Percentiles rank a stretch among this genome's conserved stretches.
These are phyloP conservation scores for Tetradesmus obliquus DNA, from an alignment of 139 green algal species.

Conservation along the genomic window DNA sequence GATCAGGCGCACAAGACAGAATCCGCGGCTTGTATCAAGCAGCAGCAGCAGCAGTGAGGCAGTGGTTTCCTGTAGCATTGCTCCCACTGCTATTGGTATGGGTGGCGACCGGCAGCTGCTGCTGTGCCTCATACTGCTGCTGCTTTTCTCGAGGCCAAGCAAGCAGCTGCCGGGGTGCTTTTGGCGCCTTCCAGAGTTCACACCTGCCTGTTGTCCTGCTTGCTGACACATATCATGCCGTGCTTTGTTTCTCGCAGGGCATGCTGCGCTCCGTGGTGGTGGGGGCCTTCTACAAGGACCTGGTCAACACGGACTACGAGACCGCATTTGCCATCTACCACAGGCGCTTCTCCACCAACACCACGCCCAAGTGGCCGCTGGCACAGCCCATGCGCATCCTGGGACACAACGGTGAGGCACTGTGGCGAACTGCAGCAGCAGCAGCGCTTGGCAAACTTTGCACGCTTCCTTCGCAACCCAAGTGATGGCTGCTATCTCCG, in stretches of 20 bases:
- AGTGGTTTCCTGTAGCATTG: no score
- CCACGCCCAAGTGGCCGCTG: constrained; percentile 97
- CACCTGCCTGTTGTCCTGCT: no score
- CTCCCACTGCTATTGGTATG: no score
- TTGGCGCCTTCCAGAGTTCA: no score
- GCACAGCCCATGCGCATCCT: constrained; percentile 99
- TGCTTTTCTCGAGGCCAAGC: no score
- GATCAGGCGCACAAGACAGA: no score
- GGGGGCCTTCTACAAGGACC: constrained; percentile 92
- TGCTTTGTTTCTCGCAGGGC: constrained; percentile 62
- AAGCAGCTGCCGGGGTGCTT: neutral
- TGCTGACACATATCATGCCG: neutral
- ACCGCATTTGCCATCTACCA: constrained; percentile 99
- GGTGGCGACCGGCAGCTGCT: no score
- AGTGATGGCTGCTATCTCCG: neutral
- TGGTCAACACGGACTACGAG: constrained; percentile 86
- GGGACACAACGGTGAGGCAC: constrained; percentile 95
- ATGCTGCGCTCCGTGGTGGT: constrained; percentile 93
- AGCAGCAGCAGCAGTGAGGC: neutral
- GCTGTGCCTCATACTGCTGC: no score
- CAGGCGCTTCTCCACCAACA: constrained; percentile 99
- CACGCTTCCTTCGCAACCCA: neutral
- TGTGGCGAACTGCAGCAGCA: neutral
- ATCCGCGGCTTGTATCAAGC: no score
- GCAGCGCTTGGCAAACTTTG: neutral